Evolutionary conservation across 495 filamentous ascomycete genomes (phyloP).

Genomic region (Hypomontagnella monticulosa): DNA sequence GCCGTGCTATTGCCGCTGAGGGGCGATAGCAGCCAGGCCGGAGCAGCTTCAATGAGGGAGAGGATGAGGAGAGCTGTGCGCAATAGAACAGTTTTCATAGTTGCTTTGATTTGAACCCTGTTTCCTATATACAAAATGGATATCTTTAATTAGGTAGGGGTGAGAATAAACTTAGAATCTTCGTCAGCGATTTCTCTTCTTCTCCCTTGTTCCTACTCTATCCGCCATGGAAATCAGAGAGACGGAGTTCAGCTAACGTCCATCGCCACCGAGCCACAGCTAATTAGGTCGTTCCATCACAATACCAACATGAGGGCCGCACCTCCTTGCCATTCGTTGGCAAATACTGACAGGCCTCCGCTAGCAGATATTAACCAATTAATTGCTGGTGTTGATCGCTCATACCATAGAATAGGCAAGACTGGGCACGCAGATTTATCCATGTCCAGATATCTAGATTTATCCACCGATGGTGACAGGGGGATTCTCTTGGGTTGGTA

Average conservation of each 20-base stretch:
- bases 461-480: slow-evolving; percentile 23
- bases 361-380: slow-evolving; percentile 16
- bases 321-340: slow-evolving; percentile 22
- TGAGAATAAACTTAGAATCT: neutral
- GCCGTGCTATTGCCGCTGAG: neutral
- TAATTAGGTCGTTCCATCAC: slow-evolving; percentile 14
- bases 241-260: neutral
- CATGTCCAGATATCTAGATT: slow-evolving; percentile 22
- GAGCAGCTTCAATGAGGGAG: neutral
- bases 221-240: neutral
- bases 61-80: neutral
- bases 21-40: slow-evolving; percentile 3
- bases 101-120: neutral
- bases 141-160: neutral
- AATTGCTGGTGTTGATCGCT: neutral
- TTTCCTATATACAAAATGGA: neutral
- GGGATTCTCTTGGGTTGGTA: slow-evolving; percentile 3
- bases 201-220: neutral
- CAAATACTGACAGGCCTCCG: slow-evolving; percentile 9
- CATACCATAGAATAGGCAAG: slow-evolving; percentile 4
- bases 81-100: slow-evolving; percentile 1
- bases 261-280: slow-evolving; percentile 2
- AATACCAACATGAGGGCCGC: slow-evolving; percentile 1
- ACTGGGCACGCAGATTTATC: slow-evolving; percentile 26
- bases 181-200: neutral